Evolutionary conservation across 306 rosid genomes (phyloP).

Genomic region (Rosa rugosa): DNA sequence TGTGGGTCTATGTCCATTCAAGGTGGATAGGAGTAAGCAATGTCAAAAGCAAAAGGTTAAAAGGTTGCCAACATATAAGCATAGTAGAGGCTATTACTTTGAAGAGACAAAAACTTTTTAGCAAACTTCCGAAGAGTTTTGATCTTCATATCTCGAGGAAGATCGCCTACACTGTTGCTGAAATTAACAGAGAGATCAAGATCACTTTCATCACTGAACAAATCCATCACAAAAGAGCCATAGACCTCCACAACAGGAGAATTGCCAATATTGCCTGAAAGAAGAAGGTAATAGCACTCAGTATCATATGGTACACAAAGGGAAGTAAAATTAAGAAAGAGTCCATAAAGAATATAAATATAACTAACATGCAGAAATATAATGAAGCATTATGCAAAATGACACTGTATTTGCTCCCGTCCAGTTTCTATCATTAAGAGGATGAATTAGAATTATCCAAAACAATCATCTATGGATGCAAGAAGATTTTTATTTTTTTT

Average conservation of each 20-base stretch:
- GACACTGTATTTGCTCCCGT: background rate
- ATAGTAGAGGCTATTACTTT: background rate
- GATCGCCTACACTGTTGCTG: background rate
- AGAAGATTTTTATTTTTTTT: too few relatives aligned
- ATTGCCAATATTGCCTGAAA: conserved; percentile 6
- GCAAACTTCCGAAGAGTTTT: conserved; percentile 19
- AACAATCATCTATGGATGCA: too few relatives aligned
- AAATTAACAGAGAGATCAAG: conserved; percentile 19
- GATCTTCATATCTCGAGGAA: conserved; percentile 20
- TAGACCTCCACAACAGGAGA: conserved; percentile 11
- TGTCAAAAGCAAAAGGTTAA: background rate
- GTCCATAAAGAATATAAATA: background rate
- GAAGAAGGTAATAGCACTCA: background rate
- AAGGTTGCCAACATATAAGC: background rate
- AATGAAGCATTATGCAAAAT: background rate
- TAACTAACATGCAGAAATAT: background rate
- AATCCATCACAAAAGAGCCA: conserved; percentile 18
- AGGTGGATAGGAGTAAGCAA: background rate
- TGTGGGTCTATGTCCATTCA: background rate
- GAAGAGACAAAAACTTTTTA: conserved; percentile 6
- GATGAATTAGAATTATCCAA: background rate
- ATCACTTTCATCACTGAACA: conserved; percentile 19
- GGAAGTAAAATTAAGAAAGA: background rate
- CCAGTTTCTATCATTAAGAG: background rate
- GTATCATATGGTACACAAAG: background rate